A percentile compares a stretch with the other conserved stretches of the same genome.
phyloP scores from a whole-genome alignment of 2,329 filamentous ascomycete species.

The Colletotrichum higginsianum region DNA sequence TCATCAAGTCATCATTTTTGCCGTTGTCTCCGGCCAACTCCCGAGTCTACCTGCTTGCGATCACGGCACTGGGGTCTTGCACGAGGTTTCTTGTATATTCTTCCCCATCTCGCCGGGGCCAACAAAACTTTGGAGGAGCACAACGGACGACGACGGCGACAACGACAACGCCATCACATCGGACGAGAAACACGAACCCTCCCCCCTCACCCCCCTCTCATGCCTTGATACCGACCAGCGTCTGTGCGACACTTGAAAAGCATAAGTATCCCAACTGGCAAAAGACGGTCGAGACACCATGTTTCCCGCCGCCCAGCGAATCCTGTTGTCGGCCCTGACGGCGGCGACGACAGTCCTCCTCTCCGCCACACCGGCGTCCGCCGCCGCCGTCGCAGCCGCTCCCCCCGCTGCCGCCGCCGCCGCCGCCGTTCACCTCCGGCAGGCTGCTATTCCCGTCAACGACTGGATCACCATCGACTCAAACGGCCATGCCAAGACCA shows the following conservation, averaged over 20 bases:
- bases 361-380: constrained; percentile 21
- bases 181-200: neutral
- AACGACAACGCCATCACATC: neutral
- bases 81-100: neutral
- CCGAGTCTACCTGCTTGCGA: neutral
- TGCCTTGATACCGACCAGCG: constrained; percentile 12
- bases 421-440: constrained; percentile 31
- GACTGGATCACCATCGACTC: constrained; percentile 53
- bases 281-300: constrained; percentile 9
- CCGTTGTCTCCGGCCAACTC: neutral
- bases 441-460: constrained; percentile 33
- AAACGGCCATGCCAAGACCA: constrained; percentile 47
- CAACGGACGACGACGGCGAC: neutral
- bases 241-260: constrained; percentile 10
- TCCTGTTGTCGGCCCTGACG: constrained; percentile 22
- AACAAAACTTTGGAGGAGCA: neutral
- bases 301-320: constrained; percentile 21
- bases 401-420: constrained; percentile 17
- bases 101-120: neutral
- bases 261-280: neutral
- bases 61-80: neutral
- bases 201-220: neutral
- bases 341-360: constrained; percentile 27
- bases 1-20: neutral
- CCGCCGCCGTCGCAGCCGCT: constrained; percentile 8